Percentiles rank a stretch among this genome's conserved stretches.
phyloP scores from a whole-genome alignment of 306 rosid species.

The Potentilla sterilis region DNA sequence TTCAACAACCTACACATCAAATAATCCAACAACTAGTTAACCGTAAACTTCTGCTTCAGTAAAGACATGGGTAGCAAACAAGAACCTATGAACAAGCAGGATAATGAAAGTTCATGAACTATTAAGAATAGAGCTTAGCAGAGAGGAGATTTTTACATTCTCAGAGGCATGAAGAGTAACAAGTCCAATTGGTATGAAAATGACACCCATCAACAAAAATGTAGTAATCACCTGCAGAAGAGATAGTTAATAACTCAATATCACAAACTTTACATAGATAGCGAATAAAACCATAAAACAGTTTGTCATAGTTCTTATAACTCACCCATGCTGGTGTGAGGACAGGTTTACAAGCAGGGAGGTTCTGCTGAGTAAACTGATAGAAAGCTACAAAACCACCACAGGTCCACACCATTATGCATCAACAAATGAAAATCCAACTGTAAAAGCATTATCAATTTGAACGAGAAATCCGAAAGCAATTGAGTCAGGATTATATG shows the following conservation, averaged over 20 bases:
- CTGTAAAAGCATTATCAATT: neutral
- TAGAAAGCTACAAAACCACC: constrained; percentile 51
- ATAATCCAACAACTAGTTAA: constrained; percentile 20
- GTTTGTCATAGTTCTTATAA: constrained; percentile 30
- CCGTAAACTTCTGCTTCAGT: neutral
- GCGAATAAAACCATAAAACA: constrained; percentile 23
- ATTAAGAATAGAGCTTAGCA: neutral
- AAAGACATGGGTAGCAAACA: constrained; percentile 11
- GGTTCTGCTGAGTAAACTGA: constrained; percentile 86
- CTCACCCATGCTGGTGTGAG: constrained; percentile 87
- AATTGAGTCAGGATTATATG: neutral
- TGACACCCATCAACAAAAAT: constrained; percentile 58
- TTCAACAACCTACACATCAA: constrained; percentile 71
- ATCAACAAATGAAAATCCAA: neutral
- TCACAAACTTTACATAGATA: too few species aligned
- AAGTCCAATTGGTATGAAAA: constrained; percentile 84
- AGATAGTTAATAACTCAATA: constrained; percentile 15
- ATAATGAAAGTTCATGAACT: neutral
- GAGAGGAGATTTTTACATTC: constrained; percentile 46
- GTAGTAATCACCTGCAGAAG: constrained; percentile 68
- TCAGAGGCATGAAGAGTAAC: constrained; percentile 62
- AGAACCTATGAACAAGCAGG: constrained; percentile 4
- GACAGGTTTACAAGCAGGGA: constrained; percentile 93
- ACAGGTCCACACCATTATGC: neutral
- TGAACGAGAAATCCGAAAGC: neutral